A percentile compares a stretch with the other conserved stretches of the same genome.
Evolutionary conservation across 2,329 filamentous ascomycete genomes (phyloP).

Genomic region (Fusarium anguioides): DNA sequence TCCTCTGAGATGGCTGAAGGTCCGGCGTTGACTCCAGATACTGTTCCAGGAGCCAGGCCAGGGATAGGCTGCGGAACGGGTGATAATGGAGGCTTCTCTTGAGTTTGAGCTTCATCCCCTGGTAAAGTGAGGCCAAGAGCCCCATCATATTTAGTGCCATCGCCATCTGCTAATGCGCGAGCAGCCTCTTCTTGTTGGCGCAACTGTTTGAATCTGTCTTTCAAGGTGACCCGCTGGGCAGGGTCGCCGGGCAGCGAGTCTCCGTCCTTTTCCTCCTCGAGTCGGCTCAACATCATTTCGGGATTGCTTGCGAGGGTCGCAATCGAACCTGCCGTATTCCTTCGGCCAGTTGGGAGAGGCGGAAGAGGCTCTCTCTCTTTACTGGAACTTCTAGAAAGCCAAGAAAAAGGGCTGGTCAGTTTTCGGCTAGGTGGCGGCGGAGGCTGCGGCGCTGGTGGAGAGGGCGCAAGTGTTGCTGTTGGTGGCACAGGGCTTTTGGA

Average conservation of each 20-base stretch:
- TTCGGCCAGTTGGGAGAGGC: constrained; percentile 63
- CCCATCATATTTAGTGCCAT: constrained; percentile 61
- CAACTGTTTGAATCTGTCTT: constrained; percentile 82
- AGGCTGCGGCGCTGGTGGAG: constrained; percentile 47
- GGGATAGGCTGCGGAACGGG: constrained; percentile 74
- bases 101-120: constrained; percentile 42
- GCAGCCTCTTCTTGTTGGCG: constrained; percentile 79
- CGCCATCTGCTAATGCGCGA: constrained; percentile 58
- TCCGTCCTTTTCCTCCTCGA: constrained; percentile 76
- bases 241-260: constrained; percentile 58
- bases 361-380: constrained; percentile 69
- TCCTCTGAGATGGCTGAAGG: constrained; percentile 76
- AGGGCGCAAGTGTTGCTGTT: constrained; percentile 47
- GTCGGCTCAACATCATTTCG: constrained; percentile 79
- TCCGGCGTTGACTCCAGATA: constrained; percentile 81
- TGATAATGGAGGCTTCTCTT: constrained; percentile 53
- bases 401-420: constrained; percentile 87
- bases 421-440: constrained; percentile 68
- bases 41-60: constrained; percentile 84
- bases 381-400: constrained; percentile 77
- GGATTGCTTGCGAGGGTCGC: constrained; percentile 83
- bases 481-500: constrained; percentile 58
- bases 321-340: constrained; percentile 84
- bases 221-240: constrained; percentile 70
- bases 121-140: constrained; percentile 38